Evolutionary conservation across 176 grass and related monocot genomes (phyloP), one percentile per base, ranked within the genome.

Genomic region (Musa beccarii): DNA sequence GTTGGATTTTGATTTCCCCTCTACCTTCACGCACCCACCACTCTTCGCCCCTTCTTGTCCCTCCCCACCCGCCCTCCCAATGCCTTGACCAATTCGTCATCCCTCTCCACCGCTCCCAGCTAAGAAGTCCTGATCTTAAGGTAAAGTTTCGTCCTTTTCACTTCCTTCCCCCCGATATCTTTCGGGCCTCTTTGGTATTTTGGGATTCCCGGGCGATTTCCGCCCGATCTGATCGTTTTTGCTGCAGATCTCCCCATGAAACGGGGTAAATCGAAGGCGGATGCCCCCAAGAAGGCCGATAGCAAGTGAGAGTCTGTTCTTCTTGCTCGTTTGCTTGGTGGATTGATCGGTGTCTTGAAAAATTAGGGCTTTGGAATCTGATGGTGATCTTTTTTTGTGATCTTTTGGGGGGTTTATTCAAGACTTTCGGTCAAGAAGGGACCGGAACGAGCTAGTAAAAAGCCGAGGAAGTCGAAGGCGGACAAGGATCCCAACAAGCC

Each of bases 401-500:
- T 57, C 16, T 57, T 57, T 19, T n/a, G 15, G 54, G 20, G 17
- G 34, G 34, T 6, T 43, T 2, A 19, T 62, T 62, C 20, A 62
- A 62, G 57, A n/a, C 57, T 62, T 17, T 62, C 57, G 57, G 57
- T 62, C 17, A 62, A 62, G 57, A 62, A 62, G 57, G 57, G 12
- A 17, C 17, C 57, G 2, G 57, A 62, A n/a, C 15, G 20, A 0
- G 17, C 57, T 15, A n/a, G 4, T 15, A 62, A 62, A n/a, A 62
- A 62, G 57, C 57, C 57, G 57, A 62, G 57, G 13, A 62, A 62
- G 57, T 19, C 57, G 13, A 76, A 64, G 56, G 74, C 74, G 11
- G 29, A 63, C n/a, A 76, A 76, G 55, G 74, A 76, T 63, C 74
- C 74, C 56, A 76, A 76, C 56, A 76, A 76, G 29, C 74, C 74